Conservation (phyloP, 768 basidiomycete genomes). For the Pleurotus cornucopiae region DNA sequence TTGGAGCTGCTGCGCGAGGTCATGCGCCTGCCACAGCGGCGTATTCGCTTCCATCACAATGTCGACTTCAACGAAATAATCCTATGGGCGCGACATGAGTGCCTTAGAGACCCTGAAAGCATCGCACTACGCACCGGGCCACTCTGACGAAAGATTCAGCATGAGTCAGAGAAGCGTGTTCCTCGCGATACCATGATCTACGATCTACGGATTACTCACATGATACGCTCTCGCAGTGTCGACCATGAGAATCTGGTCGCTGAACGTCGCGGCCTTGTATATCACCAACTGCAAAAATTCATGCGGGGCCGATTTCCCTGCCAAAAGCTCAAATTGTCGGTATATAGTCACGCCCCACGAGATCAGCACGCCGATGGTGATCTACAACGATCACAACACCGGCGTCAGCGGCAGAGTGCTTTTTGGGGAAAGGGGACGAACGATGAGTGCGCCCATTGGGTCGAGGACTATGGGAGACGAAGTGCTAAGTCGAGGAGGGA, state of each 20-base stretch:
- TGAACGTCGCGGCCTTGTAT: conserved; percentile 91
- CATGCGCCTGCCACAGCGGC: conserved; percentile 87
- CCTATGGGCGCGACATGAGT: conserved; percentile 28
- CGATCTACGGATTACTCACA: conserved; percentile 33
- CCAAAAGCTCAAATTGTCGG: conserved; percentile 77
- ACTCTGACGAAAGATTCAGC: conserved; percentile 36
- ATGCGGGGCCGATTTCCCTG: conserved; percentile 87
- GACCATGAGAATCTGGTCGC: conserved; percentile 75
- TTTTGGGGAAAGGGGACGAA: conserved; percentile 27
- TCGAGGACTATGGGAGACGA: conserved; percentile 49
- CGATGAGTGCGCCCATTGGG: conserved; percentile 72
- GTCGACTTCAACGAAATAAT: conserved; percentile 93
- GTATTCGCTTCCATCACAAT: conserved; percentile 88
- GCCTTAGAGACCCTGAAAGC: too few species aligned
- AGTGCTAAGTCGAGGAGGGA: not conserved
- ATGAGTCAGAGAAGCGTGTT: too few species aligned
- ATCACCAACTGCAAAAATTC: conserved; percentile 89
- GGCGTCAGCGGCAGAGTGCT: conserved; percentile 6
- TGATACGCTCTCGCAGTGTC: conserved; percentile 94
- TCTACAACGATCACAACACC: conserved; percentile 35
- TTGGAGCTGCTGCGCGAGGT: conserved; percentile 79
- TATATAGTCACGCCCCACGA: conserved; percentile 77
- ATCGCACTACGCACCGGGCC: conserved; percentile 46
- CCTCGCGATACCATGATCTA: not conserved
- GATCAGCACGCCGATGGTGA: conserved; percentile 70